Evolutionary conservation across 306 rosid genomes (phyloP).

Genomic region (Begonia peltatifolia): DNA sequence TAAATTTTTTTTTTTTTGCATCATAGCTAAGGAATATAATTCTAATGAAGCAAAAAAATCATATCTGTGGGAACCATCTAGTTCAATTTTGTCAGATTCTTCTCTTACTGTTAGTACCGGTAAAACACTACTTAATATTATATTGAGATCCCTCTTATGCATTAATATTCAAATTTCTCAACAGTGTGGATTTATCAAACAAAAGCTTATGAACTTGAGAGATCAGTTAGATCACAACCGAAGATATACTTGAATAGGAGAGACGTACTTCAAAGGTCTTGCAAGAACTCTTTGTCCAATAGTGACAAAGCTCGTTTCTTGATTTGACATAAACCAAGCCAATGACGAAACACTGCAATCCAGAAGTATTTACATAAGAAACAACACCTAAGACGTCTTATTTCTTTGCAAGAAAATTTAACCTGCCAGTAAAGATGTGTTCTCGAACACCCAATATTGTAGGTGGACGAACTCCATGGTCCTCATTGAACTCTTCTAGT

Average conservation of each 20-base stretch:
- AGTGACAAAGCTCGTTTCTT: conserved; percentile 92
- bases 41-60: neutral
- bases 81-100: too few species aligned
- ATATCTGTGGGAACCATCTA: too few species aligned
- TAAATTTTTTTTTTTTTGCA: neutral
- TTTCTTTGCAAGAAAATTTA: conserved; percentile 14
- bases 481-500: conserved; percentile 87
- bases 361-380: conserved; percentile 2
- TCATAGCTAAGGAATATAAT: neutral
- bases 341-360: conserved; percentile 82
- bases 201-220: too few species aligned
- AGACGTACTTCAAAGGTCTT: conserved; percentile 82
- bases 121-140: too few species aligned
- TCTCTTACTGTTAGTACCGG: too few species aligned
- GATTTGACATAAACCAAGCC: conserved; percentile 99
- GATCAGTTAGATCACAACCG: neutral
- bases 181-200: too few species aligned
- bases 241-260: conserved; percentile 12
- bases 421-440: conserved; percentile 98
- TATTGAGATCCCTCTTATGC: too few species aligned
- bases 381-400: conserved; percentile 1
- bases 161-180: too few species aligned
- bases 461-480: conserved; percentile 93
- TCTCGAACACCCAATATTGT: conserved; percentile 96
- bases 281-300: conserved; percentile 97